Evolutionary conservation across 2,329 filamentous ascomycete genomes (phyloP), one percentile per base, ranked within the genome.

Genomic region (Myriosclerotinia duriaeana): DNA sequence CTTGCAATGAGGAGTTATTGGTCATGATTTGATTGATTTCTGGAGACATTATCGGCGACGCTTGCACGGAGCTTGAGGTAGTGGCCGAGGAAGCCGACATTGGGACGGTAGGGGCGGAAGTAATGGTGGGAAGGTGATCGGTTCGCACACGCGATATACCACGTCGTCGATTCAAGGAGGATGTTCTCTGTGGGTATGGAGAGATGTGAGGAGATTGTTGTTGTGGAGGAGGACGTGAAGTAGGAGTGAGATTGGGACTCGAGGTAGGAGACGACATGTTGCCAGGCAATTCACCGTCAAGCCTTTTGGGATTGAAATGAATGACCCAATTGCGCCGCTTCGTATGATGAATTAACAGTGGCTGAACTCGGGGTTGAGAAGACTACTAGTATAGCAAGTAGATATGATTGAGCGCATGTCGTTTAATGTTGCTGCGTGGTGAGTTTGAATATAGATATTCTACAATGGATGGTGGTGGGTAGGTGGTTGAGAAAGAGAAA

Each of bases 1-100:
- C 82, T 73, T 89, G 87, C 66, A 89, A 78, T 12, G 88, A 90
- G 75, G 84, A 87, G 77, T 83, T 85, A 64, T 82, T 84, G 66
- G 84, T 85, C 70, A 84, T 78, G 55, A 83, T 78, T 58, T 76
- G 73, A 46, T 80, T 77, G 2, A 80, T 78, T 30, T 85, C 83
- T 15, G 85, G 82, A 48, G 84, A 84, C 80, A 86, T 82, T 74
- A 83, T 78, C 64, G 86, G 85, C 5, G 86, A 88, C 67, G 79
- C 80, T 71, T 85, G 81, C 66, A 80, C 80, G 17, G 84, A 84
- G 73, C 80, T 84, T 65, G 85, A 85, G 30, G 75, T 76, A 53
- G 84, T 81, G 66, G 82, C 78, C 38, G 85, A 84, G 22, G 85
- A 86, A 65, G 84, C 81, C 46, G 85, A 87, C 50, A 79, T 75